These are phyloP conservation scores for Alternaria sp. DNA, from an alignment of 2,329 filamentous ascomycete genomes.

Conservation along the genomic window DNA sequence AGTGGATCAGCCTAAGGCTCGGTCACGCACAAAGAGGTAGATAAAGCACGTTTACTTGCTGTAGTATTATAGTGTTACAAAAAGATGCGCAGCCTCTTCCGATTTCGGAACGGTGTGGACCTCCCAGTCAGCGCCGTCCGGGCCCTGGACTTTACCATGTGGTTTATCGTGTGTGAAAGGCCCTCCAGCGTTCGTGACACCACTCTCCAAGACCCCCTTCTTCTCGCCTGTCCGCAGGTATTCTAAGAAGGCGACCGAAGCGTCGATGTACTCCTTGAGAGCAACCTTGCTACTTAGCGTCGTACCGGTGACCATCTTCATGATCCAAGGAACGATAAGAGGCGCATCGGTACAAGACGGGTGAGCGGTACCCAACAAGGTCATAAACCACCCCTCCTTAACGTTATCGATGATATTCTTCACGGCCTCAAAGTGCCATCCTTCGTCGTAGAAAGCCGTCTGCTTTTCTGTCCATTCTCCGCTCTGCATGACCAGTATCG, in stretches of 20 bases:
- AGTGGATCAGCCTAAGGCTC: neutral
- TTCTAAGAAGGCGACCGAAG: conserved; percentile 64
- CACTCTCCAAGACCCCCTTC: conserved; percentile 58
- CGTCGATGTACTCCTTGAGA: conserved; percentile 65
- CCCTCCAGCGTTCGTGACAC: conserved; percentile 50
- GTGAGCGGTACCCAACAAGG: conserved; percentile 57
- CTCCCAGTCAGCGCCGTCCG: conserved; percentile 9
- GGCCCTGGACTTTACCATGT: conserved; percentile 1
- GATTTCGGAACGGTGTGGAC: conserved; percentile 2
- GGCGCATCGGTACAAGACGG: conserved; percentile 72
- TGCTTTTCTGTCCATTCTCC: conserved; percentile 67
- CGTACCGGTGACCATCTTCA: conserved; percentile 68
- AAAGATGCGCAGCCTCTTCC: neutral
- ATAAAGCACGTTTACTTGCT: neutral
- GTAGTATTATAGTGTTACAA: neutral
- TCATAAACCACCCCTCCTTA: conserved; percentile 57
- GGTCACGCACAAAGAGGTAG: neutral
- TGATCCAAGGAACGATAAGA: conserved; percentile 66
- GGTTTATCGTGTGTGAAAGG: conserved; percentile 1
- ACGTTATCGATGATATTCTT: conserved; percentile 60
- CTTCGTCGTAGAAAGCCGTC: conserved; percentile 65
- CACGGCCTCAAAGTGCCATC: conserved; percentile 69
- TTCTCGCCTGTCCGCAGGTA: conserved; percentile 53
- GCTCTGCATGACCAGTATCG: conserved; percentile 68
- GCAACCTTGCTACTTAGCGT: conserved; percentile 64